Evolutionary conservation across 805 yeast species (phyloP).

Genomic region (Yamadazyma phyllophila): DNA sequence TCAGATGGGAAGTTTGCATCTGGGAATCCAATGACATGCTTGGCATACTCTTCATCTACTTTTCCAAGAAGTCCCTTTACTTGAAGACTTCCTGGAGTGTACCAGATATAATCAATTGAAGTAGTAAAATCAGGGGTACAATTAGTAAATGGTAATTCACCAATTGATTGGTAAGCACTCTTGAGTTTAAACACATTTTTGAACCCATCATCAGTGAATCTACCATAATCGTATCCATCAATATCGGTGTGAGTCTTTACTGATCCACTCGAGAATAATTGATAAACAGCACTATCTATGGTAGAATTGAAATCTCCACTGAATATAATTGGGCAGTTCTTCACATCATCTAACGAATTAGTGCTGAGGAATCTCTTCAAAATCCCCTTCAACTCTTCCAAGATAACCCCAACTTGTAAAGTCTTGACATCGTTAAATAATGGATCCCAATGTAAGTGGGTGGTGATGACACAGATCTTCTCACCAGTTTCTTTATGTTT

Average conservation of each 20-base stretch:
- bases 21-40: conserved; percentile 86
- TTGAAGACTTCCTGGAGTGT: conserved; percentile 73
- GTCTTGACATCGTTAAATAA: conserved; percentile 93
- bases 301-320: conserved; percentile 97
- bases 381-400: conserved; percentile 79
- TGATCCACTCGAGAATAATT: conserved; percentile 76
- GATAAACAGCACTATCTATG: conserved; percentile 85
- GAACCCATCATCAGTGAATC: conserved; percentile 86
- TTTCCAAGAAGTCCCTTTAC: conserved; percentile 86
- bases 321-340: conserved; percentile 71
- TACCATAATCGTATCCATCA: conserved; percentile 86
- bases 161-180: conserved; percentile 80
- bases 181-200: conserved; percentile 75
- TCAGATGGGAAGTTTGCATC: conserved; percentile 92
- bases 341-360: conserved; percentile 47
- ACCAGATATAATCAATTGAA: conserved; percentile 95
- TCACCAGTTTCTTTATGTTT: conserved; percentile 74
- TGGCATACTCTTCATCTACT: conserved; percentile 74
- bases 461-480: conserved; percentile 72
- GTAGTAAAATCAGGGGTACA: conserved; percentile 91
- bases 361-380: conserved; percentile 49
- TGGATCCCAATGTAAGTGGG: conserved; percentile 99
- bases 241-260: conserved; percentile 80
- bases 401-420: conserved; percentile 86
- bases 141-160: conserved; percentile 92